Conservation (phyloP, 2,329 filamentous ascomycete genomes). For the Leptographium flavum region DNA sequence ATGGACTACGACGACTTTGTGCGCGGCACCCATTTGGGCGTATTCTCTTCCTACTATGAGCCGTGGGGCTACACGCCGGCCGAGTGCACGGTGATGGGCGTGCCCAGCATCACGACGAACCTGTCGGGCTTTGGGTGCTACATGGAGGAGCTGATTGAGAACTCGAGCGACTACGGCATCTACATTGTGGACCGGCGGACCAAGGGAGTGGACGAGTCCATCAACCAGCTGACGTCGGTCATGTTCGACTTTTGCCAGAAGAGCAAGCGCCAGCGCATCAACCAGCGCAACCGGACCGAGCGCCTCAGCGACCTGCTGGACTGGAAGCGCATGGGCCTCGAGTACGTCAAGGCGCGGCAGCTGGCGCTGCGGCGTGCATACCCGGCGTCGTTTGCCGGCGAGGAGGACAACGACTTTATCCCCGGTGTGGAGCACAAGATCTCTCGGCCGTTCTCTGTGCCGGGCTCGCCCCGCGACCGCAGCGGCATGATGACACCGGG, state of each 20-base stretch:
- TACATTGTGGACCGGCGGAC: slow-evolving; percentile 94
- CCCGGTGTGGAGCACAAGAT: slow-evolving; percentile 91
- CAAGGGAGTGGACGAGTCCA: slow-evolving; percentile 94
- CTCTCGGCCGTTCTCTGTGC: slow-evolving; percentile 82
- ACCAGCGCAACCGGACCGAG: slow-evolving; percentile 95
- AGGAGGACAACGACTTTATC: slow-evolving; percentile 81
- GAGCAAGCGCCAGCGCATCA: slow-evolving; percentile 92
- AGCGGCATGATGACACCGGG: slow-evolving; percentile 98
- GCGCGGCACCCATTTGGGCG: slow-evolving; percentile 84
- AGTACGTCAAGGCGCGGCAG: slow-evolving; percentile 96
- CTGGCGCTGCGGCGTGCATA: slow-evolving; percentile 85
- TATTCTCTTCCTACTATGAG: slow-evolving; percentile 97
- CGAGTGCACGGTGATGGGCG: slow-evolving; percentile 97
- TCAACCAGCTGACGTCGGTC: slow-evolving; percentile 81
- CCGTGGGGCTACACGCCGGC: slow-evolving; percentile 98
- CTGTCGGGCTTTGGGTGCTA: slow-evolving; percentile 96
- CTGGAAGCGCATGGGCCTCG: slow-evolving; percentile 99
- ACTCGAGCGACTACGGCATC: slow-evolving; percentile 94
- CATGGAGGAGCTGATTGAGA: slow-evolving; percentile 98
- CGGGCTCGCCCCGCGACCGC: slow-evolving; percentile 79
- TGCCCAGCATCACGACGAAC: slow-evolving; percentile 96
- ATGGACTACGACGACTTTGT: slow-evolving; percentile 98
- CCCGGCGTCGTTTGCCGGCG: slow-evolving; percentile 66
- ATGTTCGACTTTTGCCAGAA: slow-evolving; percentile 94
- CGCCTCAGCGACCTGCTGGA: slow-evolving; percentile 86